These are phyloP conservation scores for Solanum microdontum DNA, from an alignment of 257 asterid species.

Conservation along the genomic window DNA sequence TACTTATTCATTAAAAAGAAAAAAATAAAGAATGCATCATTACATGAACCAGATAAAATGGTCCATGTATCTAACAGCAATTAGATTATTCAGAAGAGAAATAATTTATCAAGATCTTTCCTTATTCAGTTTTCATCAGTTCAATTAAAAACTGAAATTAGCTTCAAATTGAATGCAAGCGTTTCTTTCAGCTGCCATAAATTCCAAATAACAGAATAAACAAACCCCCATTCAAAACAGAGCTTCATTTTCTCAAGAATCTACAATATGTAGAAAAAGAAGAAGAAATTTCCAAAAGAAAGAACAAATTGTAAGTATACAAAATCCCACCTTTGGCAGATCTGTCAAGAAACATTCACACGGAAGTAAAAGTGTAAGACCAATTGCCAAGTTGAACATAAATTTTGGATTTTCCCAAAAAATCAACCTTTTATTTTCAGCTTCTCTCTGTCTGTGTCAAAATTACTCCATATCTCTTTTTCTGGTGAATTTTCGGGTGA, in stretches of 20 bases:
- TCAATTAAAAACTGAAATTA: background rate
- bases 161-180: background rate
- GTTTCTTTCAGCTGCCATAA: background rate
- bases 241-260: background rate
- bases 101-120: background rate
- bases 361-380: background rate
- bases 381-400: background rate
- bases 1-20: background rate
- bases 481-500: background rate
- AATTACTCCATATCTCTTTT: background rate
- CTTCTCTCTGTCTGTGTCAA: background rate
- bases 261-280: background rate
- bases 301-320: background rate
- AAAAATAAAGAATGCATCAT: background rate
- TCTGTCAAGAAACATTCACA: constrained; percentile 1
- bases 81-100: background rate
- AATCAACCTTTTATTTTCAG: background rate
- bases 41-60: background rate
- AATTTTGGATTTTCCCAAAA: background rate
- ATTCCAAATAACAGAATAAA: background rate
- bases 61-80: background rate
- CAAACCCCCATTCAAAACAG: background rate
- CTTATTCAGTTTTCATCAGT: background rate
- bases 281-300: background rate
- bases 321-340: constrained; percentile 5